Percentiles rank a stretch among this genome's conserved stretches.
These are phyloP conservation scores for Wickerhamiella occidentalis DNA, from an alignment of 805 yeast genomes.

Conservation along the genomic window DNA sequence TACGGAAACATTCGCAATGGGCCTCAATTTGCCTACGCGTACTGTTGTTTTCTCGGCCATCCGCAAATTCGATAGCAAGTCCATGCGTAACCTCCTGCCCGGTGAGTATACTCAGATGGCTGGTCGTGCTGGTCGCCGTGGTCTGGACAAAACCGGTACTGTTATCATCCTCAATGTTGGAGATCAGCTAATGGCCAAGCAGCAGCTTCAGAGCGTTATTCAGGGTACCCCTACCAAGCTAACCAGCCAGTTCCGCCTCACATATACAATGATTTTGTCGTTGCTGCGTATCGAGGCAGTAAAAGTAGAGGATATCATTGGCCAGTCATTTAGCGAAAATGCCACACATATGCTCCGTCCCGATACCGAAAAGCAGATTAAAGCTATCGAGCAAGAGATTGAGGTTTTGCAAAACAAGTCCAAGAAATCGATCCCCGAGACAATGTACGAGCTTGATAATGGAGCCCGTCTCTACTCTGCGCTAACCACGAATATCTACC, in stretches of 20 bases:
- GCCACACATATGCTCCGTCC: conserved; percentile 74
- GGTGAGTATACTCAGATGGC: conserved; percentile 99
- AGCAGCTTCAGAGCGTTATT: conserved; percentile 64
- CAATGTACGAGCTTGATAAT: conserved; percentile 2
- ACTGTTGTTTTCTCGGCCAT: conserved; percentile 84
- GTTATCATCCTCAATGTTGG: conserved; percentile 72
- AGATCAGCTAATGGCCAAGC: conserved; percentile 23
- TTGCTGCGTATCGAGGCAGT: conserved; percentile 85
- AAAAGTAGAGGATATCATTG: conserved; percentile 96
- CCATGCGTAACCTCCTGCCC: conserved; percentile 69
- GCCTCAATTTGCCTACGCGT: conserved; percentile 88
- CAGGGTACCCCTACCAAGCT: conserved; percentile 84
- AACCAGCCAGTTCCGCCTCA: conserved; percentile 82
- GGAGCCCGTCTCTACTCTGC: background rate
- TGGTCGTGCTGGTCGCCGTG: conserved; percentile 97
- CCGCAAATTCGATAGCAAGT: conserved; percentile 82
- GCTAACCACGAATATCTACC: conserved; percentile 6
- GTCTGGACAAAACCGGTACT: conserved; percentile 85
- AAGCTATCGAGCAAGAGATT: conserved; percentile 40
- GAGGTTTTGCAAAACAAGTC: conserved; percentile 34
- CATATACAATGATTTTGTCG: conserved; percentile 88
- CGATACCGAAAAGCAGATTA: conserved; percentile 62
- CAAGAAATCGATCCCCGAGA: background rate
- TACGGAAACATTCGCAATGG: conserved; percentile 98
- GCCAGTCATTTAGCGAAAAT: conserved; percentile 88